These are phyloP conservation scores for Geotrichum australiense DNA, from an alignment of 1,139 yeast species.

Conservation along the genomic window DNA sequence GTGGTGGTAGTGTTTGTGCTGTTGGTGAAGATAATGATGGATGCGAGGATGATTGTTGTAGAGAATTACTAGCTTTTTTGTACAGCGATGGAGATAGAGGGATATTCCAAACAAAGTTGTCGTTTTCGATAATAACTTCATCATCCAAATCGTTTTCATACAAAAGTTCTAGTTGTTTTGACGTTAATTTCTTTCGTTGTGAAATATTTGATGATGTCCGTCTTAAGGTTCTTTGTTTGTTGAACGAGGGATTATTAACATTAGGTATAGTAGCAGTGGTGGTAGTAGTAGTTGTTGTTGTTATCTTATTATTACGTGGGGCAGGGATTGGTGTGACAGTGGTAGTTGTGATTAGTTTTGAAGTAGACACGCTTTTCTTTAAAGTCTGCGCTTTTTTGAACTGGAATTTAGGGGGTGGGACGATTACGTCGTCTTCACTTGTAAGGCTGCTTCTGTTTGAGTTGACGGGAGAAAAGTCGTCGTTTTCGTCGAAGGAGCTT, in stretches of 20 bases:
- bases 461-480: conserved; percentile 5
- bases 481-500: conserved; percentile 2
- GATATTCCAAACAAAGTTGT: conserved; percentile 51
- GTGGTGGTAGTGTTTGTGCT: conserved; percentile 9
- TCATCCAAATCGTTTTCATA: conserved; percentile 36
- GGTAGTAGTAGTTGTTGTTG: background rate
- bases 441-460: conserved; percentile 19
- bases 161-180: conserved; percentile 33
- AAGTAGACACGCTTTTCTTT: conserved; percentile 2
- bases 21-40: too few species aligned
- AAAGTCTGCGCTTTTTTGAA: conserved; percentile 3
- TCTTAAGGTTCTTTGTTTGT: background rate
- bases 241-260: background rate
- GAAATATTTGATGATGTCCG: conserved; percentile 6
- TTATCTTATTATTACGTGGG: background rate
- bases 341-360: background rate
- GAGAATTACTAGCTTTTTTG: conserved; percentile 25
- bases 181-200: conserved; percentile 19
- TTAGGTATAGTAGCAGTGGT: background rate
- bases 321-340: background rate
- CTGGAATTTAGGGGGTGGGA: background rate
- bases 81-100: conserved; percentile 51
- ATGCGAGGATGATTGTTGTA: conserved; percentile 19
- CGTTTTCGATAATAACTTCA: conserved; percentile 48
- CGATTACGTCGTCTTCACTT: conserved; percentile 12